Evolutionary conservation across 2,329 filamentous ascomycete genomes (phyloP).

Genomic region (Colletotrichum orbiculare): DNA sequence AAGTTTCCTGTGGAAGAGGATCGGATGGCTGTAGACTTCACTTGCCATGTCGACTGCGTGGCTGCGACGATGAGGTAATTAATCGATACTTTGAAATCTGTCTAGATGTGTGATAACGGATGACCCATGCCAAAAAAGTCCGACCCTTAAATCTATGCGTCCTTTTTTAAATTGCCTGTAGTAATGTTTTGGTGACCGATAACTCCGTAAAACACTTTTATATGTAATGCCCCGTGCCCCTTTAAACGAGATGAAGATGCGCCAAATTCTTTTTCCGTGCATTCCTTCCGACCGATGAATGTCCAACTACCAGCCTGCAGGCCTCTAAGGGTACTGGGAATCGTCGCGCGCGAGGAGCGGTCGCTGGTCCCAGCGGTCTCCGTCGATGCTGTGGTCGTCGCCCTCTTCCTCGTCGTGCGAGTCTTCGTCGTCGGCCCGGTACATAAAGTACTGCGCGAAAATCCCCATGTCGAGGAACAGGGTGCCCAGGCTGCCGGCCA

Average conservation of each 20-base stretch:
- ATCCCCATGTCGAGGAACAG: slow-evolving; percentile 86
- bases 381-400: slow-evolving; percentile 44
- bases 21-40: slow-evolving; percentile 45
- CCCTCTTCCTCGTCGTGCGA: slow-evolving; percentile 42
- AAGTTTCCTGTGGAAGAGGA: slow-evolving; percentile 54
- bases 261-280: background rate
- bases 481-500: slow-evolving; percentile 89
- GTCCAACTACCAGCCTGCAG: background rate
- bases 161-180: slow-evolving; percentile 15
- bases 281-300: slow-evolving; percentile 2
- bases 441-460: slow-evolving; percentile 92
- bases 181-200: background rate
- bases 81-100: background rate
- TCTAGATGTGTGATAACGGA: slow-evolving; percentile 1
- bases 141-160: slow-evolving; percentile 1
- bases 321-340: slow-evolving; percentile 25
- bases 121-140: slow-evolving; percentile 21
- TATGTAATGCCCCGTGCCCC: background rate
- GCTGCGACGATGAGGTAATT: background rate
- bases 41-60: background rate
- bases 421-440: slow-evolving; percentile 64
- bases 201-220: slow-evolving; percentile 12
- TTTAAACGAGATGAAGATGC: slow-evolving; percentile 3
- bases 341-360: slow-evolving; percentile 40
- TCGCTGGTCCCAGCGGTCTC: slow-evolving; percentile 51